Percentiles rank a stretch among this genome's conserved stretches.
phyloP scores from a whole-genome alignment of 805 yeast species.

The Clavispora phyllophila region DNA sequence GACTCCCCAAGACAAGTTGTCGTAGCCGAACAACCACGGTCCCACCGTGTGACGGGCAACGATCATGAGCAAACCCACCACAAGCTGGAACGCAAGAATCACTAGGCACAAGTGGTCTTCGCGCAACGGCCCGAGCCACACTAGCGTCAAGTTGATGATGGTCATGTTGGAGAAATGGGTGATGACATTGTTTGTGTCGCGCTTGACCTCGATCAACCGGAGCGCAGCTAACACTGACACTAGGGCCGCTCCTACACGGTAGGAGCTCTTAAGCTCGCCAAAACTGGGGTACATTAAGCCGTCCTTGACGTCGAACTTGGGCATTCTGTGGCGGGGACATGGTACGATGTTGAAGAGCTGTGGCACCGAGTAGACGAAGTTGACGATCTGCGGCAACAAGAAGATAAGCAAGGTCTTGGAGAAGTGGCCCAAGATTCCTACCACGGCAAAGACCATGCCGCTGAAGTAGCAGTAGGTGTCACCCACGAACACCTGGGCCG shows the following conservation, averaged over 20 bases:
- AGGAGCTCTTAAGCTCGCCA: conserved; percentile 30
- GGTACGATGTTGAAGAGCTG: conserved; percentile 83
- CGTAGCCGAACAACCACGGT: conserved; percentile 81
- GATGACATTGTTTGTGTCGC: conserved; percentile 20
- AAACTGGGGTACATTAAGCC: conserved; percentile 67
- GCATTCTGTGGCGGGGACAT: conserved; percentile 94
- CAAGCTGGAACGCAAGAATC: conserved; percentile 59
- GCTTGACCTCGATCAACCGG: conserved; percentile 39
- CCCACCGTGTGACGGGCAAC: conserved; percentile 78
- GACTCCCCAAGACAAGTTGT: conserved; percentile 54
- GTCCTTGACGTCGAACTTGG: conserved; percentile 61
- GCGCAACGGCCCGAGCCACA: conserved; percentile 85
- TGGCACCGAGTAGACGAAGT: conserved; percentile 87
- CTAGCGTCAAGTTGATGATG: conserved; percentile 73
- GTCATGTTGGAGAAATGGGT: conserved; percentile 75
- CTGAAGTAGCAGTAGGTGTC: conserved; percentile 97
- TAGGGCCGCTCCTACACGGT: conserved; percentile 18
- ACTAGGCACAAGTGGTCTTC: conserved; percentile 70
- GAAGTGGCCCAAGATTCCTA: conserved; percentile 93
- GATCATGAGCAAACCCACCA: conserved; percentile 62
- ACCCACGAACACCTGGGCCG: conserved; percentile 92
- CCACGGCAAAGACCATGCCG: conserved; percentile 98
- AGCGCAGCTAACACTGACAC: conserved; percentile 45
- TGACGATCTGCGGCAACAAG: conserved; percentile 86
- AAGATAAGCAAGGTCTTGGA: conserved; percentile 85